Conservation (phyloP, 177 flowering plant genomes). For the Telopea speciosissima region DNA sequence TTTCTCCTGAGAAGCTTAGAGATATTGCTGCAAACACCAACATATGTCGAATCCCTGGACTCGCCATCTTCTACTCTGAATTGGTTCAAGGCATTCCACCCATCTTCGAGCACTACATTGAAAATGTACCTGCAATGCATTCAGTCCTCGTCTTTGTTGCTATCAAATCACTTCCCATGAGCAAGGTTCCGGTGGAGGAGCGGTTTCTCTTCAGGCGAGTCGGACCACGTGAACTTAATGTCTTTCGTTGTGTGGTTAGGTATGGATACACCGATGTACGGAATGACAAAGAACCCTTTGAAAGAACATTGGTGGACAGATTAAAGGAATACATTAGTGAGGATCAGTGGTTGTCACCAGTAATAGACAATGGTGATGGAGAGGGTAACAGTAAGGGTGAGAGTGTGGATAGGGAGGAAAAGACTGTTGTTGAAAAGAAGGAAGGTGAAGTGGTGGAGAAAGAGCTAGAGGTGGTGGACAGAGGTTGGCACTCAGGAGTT, state of each 20-base stretch:
- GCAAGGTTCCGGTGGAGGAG: constrained; percentile 36
- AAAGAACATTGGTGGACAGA: constrained; percentile 27
- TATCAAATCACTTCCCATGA: constrained; percentile 38
- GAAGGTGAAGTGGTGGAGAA: constrained; percentile 14
- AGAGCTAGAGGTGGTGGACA: constrained; percentile 19
- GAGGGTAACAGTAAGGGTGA: too few species aligned
- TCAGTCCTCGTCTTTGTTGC: constrained; percentile 38
- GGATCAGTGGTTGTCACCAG: constrained; percentile 7
- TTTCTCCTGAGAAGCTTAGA: constrained; percentile 22
- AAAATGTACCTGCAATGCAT: constrained; percentile 40
- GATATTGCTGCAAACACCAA: constrained; percentile 14
- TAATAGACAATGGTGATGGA: too few species aligned
- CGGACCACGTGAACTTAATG: constrained; percentile 20
- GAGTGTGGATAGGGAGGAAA: too few species aligned
- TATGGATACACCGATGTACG: constrained; percentile 42
- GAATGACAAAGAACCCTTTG: constrained; percentile 28
- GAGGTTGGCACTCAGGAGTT: constrained; percentile 24
- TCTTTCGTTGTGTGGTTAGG: constrained; percentile 45
- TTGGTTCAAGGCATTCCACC: constrained; percentile 54
- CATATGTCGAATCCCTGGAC: constrained; percentile 31
- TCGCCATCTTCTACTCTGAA: constrained; percentile 46
- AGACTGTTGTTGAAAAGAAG: neutral
- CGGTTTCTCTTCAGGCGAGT: constrained; percentile 35
- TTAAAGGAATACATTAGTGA: constrained; percentile 37
- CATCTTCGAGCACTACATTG: constrained; percentile 36